A percentile compares a stretch with the other conserved stretches of the same genome.
Evolutionary conservation across 345 rosid genomes (phyloP).

Genomic region (Mallotus nudiflorus): DNA sequence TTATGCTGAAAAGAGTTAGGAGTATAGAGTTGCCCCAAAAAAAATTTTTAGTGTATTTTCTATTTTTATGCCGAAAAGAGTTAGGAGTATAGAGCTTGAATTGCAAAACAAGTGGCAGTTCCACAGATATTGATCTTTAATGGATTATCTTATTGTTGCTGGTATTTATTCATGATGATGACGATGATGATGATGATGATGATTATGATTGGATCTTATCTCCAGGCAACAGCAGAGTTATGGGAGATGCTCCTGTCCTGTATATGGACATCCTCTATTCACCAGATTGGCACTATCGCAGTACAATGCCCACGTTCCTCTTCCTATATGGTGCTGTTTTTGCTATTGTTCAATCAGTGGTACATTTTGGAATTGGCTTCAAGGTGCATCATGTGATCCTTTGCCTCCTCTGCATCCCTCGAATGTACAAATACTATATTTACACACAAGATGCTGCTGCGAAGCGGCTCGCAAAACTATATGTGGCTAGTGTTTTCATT

Average conservation of each 20-base stretch:
- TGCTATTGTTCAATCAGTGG: conserved; percentile 59
- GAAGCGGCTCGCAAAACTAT: conserved; percentile 67
- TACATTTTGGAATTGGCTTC: conserved; percentile 75
- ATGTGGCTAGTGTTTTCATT: conserved; percentile 54
- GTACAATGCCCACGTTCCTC: conserved; percentile 94
- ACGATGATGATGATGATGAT: no score
- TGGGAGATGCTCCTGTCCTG: conserved; percentile 89
- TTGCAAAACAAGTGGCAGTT: no score
- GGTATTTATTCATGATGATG: no score
- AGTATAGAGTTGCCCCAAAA: no score
- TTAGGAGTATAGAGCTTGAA: no score
- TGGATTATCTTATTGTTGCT: no score
- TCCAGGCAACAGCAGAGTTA: conserved; percentile 81
- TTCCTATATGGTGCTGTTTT: conserved; percentile 82
- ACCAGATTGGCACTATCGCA: conserved; percentile 95
- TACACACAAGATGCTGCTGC: conserved; percentile 65
- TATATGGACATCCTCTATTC: conserved; percentile 92
- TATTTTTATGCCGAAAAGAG: no score
- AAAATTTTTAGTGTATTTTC: no score
- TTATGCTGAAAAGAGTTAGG: no score
- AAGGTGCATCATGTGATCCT: conserved; percentile 76
- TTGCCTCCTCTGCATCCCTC: conserved; percentile 84
- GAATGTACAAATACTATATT: conserved; percentile 95
- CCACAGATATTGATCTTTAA: background rate
- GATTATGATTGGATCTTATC: background rate